Conservation (phyloP, 805 yeast species). For the Komagataella pastoris region DNA sequence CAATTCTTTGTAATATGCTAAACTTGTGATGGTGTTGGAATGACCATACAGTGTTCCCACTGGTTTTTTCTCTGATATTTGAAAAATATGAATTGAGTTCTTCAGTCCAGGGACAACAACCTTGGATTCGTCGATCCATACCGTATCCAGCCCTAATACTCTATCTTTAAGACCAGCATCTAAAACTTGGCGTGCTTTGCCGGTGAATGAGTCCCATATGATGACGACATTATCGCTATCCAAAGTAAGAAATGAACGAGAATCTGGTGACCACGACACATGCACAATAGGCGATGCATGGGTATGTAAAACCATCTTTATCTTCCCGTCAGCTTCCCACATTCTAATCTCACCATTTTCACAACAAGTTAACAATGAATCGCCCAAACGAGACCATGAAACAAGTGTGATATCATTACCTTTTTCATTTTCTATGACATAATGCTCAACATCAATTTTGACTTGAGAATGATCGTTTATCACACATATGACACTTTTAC, state of each 20-base stretch:
- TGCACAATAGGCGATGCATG: constrained; percentile 43
- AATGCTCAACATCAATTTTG: not conserved
- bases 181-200: constrained; percentile 32
- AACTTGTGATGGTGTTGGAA: constrained; percentile 37
- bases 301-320: constrained; percentile 38
- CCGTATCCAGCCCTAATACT: constrained; percentile 36
- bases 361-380: constrained; percentile 46
- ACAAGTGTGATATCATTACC: constrained; percentile 14
- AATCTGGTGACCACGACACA: constrained; percentile 47
- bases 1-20: constrained; percentile 37
- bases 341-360: constrained; percentile 62
- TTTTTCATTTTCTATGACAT: not conserved
- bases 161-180: constrained; percentile 7
- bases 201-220: constrained; percentile 55
- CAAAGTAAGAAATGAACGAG: constrained; percentile 40
- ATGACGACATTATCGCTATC: constrained; percentile 42
- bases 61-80: constrained; percentile 31
- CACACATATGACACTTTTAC: constrained; percentile 13
- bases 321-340: constrained; percentile 65
- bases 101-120: constrained; percentile 59
- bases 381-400: constrained; percentile 60
- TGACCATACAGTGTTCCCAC: constrained; percentile 53
- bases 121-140: constrained; percentile 61
- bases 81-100: constrained; percentile 41
- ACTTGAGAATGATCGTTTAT: constrained; percentile 6